Evolutionary conservation across 2,329 filamentous ascomycete genomes (phyloP).

Genomic region (Ambrosiella beaveri): DNA sequence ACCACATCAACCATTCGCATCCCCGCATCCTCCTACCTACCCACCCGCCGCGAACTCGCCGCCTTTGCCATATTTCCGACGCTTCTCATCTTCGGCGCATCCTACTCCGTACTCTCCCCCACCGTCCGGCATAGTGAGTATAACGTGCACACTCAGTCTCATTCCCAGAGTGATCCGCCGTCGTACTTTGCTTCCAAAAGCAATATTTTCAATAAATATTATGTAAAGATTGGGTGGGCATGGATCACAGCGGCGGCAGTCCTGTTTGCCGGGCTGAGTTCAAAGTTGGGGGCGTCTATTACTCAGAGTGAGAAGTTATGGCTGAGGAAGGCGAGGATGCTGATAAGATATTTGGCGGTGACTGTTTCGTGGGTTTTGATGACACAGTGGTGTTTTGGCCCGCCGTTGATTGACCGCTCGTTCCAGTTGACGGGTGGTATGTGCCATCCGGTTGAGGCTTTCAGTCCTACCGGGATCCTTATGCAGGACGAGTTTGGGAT

Average conservation of each 20-base stretch:
- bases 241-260: slow-evolving; percentile 70
- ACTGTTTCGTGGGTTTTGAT: slow-evolving; percentile 70
- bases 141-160: slow-evolving; percentile 43
- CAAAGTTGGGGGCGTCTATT: slow-evolving; percentile 24
- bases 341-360: slow-evolving; percentile 50
- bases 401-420: slow-evolving; percentile 72
- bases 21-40: slow-evolving; percentile 39
- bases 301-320: neutral
- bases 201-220: slow-evolving; percentile 82
- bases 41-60: slow-evolving; percentile 48
- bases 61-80: slow-evolving; percentile 56
- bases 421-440: slow-evolving; percentile 78
- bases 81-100: slow-evolving; percentile 62
- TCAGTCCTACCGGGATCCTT: slow-evolving; percentile 3
- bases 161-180: slow-evolving; percentile 39
- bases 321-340: slow-evolving; percentile 33
- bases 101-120: slow-evolving; percentile 67
- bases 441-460: slow-evolving; percentile 44
- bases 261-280: slow-evolving; percentile 52
- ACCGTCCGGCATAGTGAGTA: slow-evolving; percentile 47
- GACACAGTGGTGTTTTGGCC: slow-evolving; percentile 95
- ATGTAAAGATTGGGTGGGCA: slow-evolving; percentile 89
- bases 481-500: neutral
- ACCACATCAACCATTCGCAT: neutral
- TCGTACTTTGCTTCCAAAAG: slow-evolving; percentile 88